Evolutionary conservation across 495 filamentous ascomycete species (phyloP), one percentile per base, ranked within the genome.

Genomic region (Aspergillus steynii): DNA sequence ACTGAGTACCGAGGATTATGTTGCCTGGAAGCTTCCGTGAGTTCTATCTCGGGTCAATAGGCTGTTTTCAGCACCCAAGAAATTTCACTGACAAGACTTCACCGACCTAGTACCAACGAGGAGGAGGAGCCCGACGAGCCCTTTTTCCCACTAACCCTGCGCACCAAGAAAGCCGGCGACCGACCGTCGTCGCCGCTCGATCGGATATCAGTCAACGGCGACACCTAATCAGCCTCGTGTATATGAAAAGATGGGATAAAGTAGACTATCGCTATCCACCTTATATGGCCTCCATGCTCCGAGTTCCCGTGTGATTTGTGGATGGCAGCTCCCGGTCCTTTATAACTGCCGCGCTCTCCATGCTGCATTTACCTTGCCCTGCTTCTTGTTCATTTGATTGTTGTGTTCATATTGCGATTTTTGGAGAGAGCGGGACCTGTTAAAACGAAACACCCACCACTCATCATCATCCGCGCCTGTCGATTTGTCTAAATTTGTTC

Each of bases 11-110:
- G 95, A 99, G 75, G 95, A 99, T 69, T 98, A 99, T 70, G 90
- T 98, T 64, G 88, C 95, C 48, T 99, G 96, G 95, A 96, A 94
- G 75, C 80, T 99, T 27, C 95, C 95, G 90, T 97, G 85, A 89
- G 93, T 89, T 59, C 14, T 31, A 52, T 12, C 45, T 15, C 47
- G 42, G 45, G 14, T n/a, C 60, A 29, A 1, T 51, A 55, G 63
- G 29, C 26, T 34, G 25, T 53, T 27, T 4, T 8, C 37, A 8
- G 29, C 29, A 28, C 3, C 14, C 25, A 34, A 9, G 29, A 45
- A 4, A 0, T 5, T 14, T 0, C 12, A 67, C 32, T 67, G 37
- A 63, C 10, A 26, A 8, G 29, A 2, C 12, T 0, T 48, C 4
- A 32, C 64, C 77, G 37, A 42, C 56, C 10, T n/a, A 61, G 49